These are phyloP conservation scores for Candida neerlandica DNA, from an alignment of 1,139 yeast genomes.

Conservation along the genomic window DNA sequence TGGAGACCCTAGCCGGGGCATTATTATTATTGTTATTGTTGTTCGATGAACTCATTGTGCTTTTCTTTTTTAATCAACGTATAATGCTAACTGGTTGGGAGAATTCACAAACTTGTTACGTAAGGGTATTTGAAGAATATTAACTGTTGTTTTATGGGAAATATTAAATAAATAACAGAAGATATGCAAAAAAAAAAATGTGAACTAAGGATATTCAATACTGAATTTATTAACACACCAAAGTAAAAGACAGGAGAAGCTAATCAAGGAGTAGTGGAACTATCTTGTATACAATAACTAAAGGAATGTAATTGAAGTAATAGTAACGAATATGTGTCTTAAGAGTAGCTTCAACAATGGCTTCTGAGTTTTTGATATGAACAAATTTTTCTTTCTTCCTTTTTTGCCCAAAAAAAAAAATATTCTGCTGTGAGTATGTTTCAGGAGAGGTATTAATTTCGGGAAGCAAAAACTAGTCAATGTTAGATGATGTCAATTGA, in stretches of 20 bases:
- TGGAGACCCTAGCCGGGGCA: slow-evolving; percentile 16
- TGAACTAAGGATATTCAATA: neutral
- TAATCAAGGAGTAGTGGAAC: neutral
- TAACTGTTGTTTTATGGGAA: no score
- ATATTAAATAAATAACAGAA: neutral
- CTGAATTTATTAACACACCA: neutral
- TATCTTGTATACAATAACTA: neutral
- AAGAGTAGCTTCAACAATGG: neutral
- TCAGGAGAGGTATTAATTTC: no score
- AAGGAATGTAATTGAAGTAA: no score
- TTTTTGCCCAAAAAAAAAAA: neutral
- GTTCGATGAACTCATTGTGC: slow-evolving; percentile 1
- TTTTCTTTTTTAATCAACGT: neutral
- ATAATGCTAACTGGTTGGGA: neutral
- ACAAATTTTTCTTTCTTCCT: slow-evolving; percentile 2
- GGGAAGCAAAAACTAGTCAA: no score
- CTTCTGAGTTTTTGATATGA: slow-evolving; percentile 1
- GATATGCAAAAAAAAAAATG: neutral
- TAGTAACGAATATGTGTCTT: no score
- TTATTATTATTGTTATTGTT: slow-evolving; percentile 16
- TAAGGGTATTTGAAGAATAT: neutral
- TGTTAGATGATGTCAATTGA: no score
- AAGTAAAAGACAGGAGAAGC: neutral
- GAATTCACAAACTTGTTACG: neutral
- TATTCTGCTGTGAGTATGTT: no score